Evolutionary conservation across 495 filamentous ascomycete genomes (phyloP).

Genomic region (Talaromyces thailandensis): DNA sequence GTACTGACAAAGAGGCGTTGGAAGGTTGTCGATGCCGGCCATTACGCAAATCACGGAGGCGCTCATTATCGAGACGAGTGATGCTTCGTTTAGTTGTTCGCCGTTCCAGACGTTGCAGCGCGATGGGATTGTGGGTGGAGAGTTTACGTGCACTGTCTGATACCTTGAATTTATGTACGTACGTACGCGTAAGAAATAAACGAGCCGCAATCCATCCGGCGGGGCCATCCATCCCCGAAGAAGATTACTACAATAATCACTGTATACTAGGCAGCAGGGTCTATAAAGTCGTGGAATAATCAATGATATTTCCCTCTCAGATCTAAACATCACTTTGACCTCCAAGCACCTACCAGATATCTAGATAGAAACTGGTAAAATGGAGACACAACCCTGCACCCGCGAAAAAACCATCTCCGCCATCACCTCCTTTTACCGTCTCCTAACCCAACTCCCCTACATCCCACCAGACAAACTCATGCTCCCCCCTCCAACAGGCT

Average conservation of each 20-base stretch:
- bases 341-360: background rate
- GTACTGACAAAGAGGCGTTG: background rate
- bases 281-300: background rate
- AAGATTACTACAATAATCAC: too few relatives aligned
- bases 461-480: constrained; percentile 1
- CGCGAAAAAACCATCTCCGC: background rate
- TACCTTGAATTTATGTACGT: background rate
- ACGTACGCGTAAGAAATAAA: too few relatives aligned
- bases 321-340: background rate
- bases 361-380: background rate
- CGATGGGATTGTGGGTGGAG: background rate
- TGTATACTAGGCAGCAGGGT: background rate
- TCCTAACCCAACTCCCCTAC: constrained; percentile 2
- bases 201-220: background rate
- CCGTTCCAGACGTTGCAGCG: background rate
- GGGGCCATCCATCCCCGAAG: background rate
- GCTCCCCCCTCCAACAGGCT: background rate
- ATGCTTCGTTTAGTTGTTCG: background rate
- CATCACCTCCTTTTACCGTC: background rate
- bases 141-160: background rate
- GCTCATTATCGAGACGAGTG: background rate
- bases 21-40: background rate
- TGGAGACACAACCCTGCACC: background rate
- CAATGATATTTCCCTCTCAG: background rate
- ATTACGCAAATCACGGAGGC: background rate